Evolutionary conservation across 768 basidiomycete genomes (phyloP).

Genomic region (Xerocomus brunneocitrinus): DNA sequence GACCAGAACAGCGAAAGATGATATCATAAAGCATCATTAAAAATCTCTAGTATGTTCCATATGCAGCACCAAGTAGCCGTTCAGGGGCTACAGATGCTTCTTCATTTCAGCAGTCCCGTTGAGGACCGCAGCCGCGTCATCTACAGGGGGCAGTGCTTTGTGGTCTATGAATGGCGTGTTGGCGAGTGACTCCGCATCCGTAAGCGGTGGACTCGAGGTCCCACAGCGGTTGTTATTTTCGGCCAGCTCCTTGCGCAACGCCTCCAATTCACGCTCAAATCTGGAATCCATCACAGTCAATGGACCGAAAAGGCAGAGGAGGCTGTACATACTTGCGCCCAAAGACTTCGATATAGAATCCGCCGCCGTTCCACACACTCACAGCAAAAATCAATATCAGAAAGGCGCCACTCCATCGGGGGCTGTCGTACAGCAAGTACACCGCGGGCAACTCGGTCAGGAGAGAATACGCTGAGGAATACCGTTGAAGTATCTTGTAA

Average conservation of each 20-base stretch:
- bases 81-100: conserved; percentile 29
- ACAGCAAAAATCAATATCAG: conserved; percentile 77
- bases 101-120: conserved; percentile 11
- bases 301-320: not conserved
- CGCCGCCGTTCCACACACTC: conserved; percentile 94
- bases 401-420: conserved; percentile 74
- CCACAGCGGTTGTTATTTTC: conserved; percentile 57
- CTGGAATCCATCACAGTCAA: conserved; percentile 36
- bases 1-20: conserved; percentile 3
- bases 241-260: conserved; percentile 84
- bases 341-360: conserved; percentile 95
- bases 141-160: conserved; percentile 17
- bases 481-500: conserved; percentile 1
- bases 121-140: conserved; percentile 15
- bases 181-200: conserved; percentile 38
- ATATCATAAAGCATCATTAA: conserved; percentile 19
- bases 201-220: conserved; percentile 47
- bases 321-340: conserved; percentile 77
- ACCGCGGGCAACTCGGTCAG: conserved; percentile 85
- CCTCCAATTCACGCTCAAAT: conserved; percentile 90
- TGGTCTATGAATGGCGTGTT: conserved; percentile 32
- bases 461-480: conserved; percentile 65
- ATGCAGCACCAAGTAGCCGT: not conserved
- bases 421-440: conserved; percentile 75
- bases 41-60: conserved; percentile 6